Conservation (phyloP, 768 basidiomycete genomes). For the Boletus coccyginus region DNA sequence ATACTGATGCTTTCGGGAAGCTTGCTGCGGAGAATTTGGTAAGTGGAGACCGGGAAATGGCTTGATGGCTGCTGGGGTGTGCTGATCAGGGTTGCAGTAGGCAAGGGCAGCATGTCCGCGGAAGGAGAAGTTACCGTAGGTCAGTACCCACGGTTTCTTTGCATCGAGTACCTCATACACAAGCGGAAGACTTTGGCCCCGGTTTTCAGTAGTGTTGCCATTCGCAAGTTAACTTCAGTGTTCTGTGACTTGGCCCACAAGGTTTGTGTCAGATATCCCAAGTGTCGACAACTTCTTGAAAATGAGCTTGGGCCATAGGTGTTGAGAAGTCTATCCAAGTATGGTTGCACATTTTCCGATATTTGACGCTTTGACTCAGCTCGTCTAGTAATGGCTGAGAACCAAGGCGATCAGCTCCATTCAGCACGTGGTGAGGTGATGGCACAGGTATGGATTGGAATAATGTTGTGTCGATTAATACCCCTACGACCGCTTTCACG, state of each 20-base stretch:
- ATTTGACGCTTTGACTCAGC: not conserved
- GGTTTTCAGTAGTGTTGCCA: conserved; percentile 41
- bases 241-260: conserved; percentile 44
- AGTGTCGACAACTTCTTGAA: not conserved
- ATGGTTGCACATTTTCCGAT: not conserved
- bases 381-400: conserved; percentile 37
- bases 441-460: conserved; percentile 24
- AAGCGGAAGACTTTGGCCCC: conserved; percentile 39
- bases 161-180: conserved; percentile 22
- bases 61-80: not conserved
- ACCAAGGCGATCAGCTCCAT: conserved; percentile 23
- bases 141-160: conserved; percentile 3
- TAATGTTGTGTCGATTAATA: not conserved
- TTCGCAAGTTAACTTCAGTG: conserved; percentile 35
- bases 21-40: conserved; percentile 25
- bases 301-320: conserved; percentile 25
- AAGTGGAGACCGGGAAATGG: not conserved
- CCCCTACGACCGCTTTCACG: not conserved
- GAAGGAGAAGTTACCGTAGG: conserved; percentile 46
- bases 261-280: conserved; percentile 25
- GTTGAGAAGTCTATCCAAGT: conserved; percentile 37
- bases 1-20: conserved; percentile 19
- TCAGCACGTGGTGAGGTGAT: conserved; percentile 43
- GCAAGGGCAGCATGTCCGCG: conserved; percentile 38
- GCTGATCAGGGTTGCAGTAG: conserved; percentile 21